phyloP scores from a whole-genome alignment of 805 yeast genomes.

The Torulaspora indica region DNA sequence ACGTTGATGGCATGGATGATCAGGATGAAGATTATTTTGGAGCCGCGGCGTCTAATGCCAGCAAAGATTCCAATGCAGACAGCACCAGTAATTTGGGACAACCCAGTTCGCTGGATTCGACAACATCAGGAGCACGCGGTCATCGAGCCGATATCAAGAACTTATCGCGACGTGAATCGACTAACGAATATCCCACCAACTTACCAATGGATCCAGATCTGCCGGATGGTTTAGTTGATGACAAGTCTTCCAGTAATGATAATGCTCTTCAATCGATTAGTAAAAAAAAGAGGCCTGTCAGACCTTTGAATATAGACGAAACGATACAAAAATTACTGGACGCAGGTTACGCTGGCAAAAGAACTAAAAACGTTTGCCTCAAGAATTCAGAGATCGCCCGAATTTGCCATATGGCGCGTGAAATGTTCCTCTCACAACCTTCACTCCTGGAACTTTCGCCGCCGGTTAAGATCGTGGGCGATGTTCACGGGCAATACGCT shows the following conservation, averaged over 20 bases:
- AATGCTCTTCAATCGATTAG: slow-evolving; percentile 19
- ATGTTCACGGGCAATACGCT: slow-evolving; percentile 94
- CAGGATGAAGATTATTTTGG: slow-evolving; percentile 22
- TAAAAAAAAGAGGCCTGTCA: slow-evolving; percentile 27
- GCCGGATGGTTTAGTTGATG: slow-evolving; percentile 16
- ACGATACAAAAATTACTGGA: slow-evolving; percentile 85
- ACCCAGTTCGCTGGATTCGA: slow-evolving; percentile 1
- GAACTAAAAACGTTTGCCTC: slow-evolving; percentile 83
- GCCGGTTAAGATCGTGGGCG: slow-evolving; percentile 82
- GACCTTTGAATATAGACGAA: slow-evolving; percentile 66
- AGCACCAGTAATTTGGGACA: slow-evolving; percentile 1
- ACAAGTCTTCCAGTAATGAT: slow-evolving; percentile 23
- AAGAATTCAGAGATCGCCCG: slow-evolving; percentile 85
- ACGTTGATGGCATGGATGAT: slow-evolving; percentile 5
- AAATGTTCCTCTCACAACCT: slow-evolving; percentile 86
- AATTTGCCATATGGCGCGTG: slow-evolving; percentile 83
- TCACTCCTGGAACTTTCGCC: slow-evolving; percentile 77
- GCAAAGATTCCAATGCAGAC: neutral
- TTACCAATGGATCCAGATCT: slow-evolving; percentile 13
- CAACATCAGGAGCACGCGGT: neutral
- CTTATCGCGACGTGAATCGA: slow-evolving; percentile 12
- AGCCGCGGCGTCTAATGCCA: slow-evolving; percentile 3
- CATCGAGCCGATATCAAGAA: slow-evolving; percentile 9
- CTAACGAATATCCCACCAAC: slow-evolving; percentile 27
- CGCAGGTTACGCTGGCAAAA: slow-evolving; percentile 93